Evolutionary conservation across 768 basidiomycete genomes (phyloP).

Genomic region (Lentinula edodes): DNA sequence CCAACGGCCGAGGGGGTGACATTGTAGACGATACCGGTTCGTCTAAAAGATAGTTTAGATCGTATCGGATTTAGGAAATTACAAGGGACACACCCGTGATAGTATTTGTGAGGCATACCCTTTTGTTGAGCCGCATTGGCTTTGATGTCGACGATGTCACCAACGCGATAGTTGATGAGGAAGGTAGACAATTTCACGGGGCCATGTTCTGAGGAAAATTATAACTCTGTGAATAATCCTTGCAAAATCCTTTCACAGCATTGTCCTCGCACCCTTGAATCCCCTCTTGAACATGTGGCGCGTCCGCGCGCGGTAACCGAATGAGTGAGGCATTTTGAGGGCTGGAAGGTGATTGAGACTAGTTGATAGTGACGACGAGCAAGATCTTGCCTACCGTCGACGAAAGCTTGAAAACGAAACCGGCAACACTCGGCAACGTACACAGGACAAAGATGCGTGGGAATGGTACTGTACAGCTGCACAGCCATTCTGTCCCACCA

Average conservation of each 20-base stretch:
- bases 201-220: constrained; percentile 65
- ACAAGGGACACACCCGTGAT: constrained; percentile 76
- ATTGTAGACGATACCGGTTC: constrained; percentile 98
- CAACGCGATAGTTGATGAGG: constrained; percentile 89
- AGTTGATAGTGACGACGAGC: constrained; percentile 8
- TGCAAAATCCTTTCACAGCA: neutral
- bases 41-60: constrained; percentile 40
- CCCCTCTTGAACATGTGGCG: constrained; percentile 99
- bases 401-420: neutral
- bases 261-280: constrained; percentile 77
- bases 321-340: constrained; percentile 98
- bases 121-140: constrained; percentile 99
- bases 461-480: constrained; percentile 61
- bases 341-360: constrained; percentile 26
- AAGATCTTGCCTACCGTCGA: neutral
- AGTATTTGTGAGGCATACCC: constrained; percentile 99
- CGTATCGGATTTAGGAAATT: neutral
- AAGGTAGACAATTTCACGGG: constrained; percentile 87
- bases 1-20: constrained; percentile 93
- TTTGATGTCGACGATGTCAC: constrained; percentile 99
- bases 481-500: constrained; percentile 19
- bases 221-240: neutral
- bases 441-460: constrained; percentile 50
- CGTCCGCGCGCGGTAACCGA: constrained; percentile 99
- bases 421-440: neutral